These are phyloP conservation scores for Rhynchosporium graminicola DNA, from an alignment of 2,329 filamentous ascomycete species.

Conservation along the genomic window DNA sequence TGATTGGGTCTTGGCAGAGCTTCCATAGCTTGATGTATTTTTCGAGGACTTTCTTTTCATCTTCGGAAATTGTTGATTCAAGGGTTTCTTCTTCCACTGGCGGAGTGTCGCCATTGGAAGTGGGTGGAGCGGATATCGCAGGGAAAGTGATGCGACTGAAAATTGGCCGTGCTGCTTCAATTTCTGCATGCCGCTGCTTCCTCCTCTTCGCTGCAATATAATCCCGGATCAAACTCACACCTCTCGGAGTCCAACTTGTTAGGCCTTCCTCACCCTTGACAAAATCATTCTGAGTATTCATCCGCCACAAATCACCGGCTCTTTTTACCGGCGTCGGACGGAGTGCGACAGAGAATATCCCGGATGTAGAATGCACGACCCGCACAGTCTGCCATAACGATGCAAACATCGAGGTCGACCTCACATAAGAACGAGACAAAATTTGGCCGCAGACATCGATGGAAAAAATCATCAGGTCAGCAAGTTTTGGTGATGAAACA, in stretches of 20 bases:
- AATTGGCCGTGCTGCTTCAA: constrained; percentile 71
- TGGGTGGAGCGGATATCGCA: neutral
- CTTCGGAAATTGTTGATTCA: constrained; percentile 35
- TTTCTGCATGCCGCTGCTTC: constrained; percentile 72
- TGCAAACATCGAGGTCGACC: constrained; percentile 84
- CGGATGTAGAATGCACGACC: constrained; percentile 83
- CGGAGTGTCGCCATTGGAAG: constrained; percentile 19
- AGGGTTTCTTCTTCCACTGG: constrained; percentile 37
- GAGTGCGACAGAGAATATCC: constrained; percentile 83
- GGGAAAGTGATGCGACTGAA: constrained; percentile 58
- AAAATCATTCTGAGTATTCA: constrained; percentile 93
- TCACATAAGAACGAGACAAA: constrained; percentile 77
- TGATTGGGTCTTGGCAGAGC: constrained; percentile 38
- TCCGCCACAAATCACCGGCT: constrained; percentile 90
- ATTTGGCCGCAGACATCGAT: constrained; percentile 82
- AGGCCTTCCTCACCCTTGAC: constrained; percentile 93
- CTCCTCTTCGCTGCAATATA: constrained; percentile 76
- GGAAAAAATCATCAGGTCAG: constrained; percentile 85
- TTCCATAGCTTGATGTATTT: constrained; percentile 42
- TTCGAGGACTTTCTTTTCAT: constrained; percentile 44
- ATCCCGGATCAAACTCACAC: constrained; percentile 88
- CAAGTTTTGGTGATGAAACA: constrained; percentile 76
- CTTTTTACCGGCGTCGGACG: constrained; percentile 88
- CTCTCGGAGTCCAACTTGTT: constrained; percentile 81
- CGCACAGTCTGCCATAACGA: constrained; percentile 82